A percentile compares a stretch with the other conserved stretches of the same genome.
Evolutionary conservation across 1,284 basidiomycete species (phyloP).

Genomic region (Macrocybe sp.): DNA sequence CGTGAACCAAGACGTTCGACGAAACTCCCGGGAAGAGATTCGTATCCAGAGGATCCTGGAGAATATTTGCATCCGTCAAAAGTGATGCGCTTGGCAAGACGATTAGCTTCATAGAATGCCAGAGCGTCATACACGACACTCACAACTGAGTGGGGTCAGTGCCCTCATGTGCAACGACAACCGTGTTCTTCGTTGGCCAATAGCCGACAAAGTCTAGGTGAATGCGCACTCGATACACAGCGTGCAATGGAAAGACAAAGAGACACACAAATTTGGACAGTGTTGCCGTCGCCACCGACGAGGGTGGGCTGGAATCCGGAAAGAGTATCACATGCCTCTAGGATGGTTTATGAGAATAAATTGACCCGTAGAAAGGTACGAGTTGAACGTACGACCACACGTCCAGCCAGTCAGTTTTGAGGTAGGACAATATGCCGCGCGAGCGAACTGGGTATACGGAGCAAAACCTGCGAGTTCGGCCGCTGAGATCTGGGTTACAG

Average conservation of each 20-base stretch:
- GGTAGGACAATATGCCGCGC: slow-evolving; percentile 38
- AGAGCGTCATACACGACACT: slow-evolving; percentile 9
- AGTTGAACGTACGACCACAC: slow-evolving; percentile 31
- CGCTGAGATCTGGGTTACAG: slow-evolving; percentile 23
- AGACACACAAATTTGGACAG: slow-evolving; percentile 37
- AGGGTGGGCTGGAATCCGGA: slow-evolving; percentile 39
- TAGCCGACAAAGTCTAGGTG: slow-evolving; percentile 33
- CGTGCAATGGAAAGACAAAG: not conserved
- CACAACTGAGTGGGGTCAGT: slow-evolving; percentile 46
- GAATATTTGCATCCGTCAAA: slow-evolving; percentile 43
- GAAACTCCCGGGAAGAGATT: slow-evolving; percentile 45
- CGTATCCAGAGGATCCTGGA: slow-evolving; percentile 29
- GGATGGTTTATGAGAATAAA: not conserved
- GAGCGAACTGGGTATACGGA: slow-evolving; percentile 38
- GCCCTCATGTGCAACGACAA: slow-evolving; percentile 21
- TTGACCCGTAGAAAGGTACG: not conserved
- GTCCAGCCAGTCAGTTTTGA: slow-evolving; percentile 27
- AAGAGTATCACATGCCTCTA: slow-evolving; percentile 37
- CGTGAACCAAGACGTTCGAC: slow-evolving; percentile 34
- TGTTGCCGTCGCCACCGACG: slow-evolving; percentile 42
- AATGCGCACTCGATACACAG: not conserved
- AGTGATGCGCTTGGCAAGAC: slow-evolving; percentile 29
- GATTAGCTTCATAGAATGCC: slow-evolving; percentile 6
- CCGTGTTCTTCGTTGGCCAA: slow-evolving; percentile 5
- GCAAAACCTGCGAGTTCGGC: slow-evolving; percentile 25